A percentile compares a stretch with the other conserved stretches of the same genome.
Conservation (phyloP, 2,329 filamentous ascomycete genomes). For the Neonectria neomacrospora region DNA sequence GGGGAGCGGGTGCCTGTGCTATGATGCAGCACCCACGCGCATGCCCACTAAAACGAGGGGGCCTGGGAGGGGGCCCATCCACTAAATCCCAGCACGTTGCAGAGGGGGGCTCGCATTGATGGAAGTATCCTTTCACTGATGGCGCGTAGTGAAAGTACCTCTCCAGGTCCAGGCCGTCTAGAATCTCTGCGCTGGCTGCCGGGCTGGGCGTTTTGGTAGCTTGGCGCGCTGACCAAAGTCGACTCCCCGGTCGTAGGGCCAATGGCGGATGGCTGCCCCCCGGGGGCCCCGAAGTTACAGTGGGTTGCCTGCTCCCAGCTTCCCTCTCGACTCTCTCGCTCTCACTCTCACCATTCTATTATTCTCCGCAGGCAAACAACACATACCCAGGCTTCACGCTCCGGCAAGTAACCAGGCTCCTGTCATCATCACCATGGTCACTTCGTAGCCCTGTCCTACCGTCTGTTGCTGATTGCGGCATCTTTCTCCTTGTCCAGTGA, state of each 20-base stretch:
- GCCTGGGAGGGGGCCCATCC: no score
- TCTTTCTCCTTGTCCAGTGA: neutral
- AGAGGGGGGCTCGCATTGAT: neutral
- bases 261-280: conserved; percentile 6
- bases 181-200: neutral
- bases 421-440: conserved; percentile 15
- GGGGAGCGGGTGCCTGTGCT: conserved; percentile 21
- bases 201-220: neutral
- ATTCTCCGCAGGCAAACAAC: conserved; percentile 17
- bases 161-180: neutral
- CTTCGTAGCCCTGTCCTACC: conserved; percentile 11
- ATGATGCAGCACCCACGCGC: conserved; percentile 5
- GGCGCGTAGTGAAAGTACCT: neutral
- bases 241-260: conserved; percentile 16
- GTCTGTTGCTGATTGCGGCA: conserved; percentile 1
- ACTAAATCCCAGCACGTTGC: neutral
- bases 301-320: conserved; percentile 9
- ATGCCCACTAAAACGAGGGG: conserved; percentile 15
- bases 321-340: conserved; percentile 5
- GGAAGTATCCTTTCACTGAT: neutral
- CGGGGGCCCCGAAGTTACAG: neutral
- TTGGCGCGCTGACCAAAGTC: conserved; percentile 23
- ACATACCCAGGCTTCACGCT: neutral
- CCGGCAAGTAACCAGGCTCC: neutral
- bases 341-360: conserved; percentile 8